Conservation (phyloP, 2,329 filamentous ascomycete genomes). For the Talaromyces sp. region DNA sequence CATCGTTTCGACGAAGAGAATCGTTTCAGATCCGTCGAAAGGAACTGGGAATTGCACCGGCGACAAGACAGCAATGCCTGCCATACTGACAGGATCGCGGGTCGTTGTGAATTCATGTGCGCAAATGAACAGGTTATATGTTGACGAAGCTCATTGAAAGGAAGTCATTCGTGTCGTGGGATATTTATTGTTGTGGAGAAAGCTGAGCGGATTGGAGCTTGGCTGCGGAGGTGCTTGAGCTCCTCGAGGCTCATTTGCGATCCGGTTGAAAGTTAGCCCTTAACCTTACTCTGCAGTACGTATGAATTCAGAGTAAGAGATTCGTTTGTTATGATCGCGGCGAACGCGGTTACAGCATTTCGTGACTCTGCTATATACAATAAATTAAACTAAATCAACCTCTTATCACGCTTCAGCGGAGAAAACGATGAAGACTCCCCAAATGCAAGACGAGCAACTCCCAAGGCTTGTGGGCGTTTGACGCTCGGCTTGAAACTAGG, state of each 20-base stretch:
- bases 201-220: conserved; percentile 6
- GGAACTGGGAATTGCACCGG: neutral
- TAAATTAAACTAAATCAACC: conserved; percentile 30
- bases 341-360: neutral
- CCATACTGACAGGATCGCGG: conserved; percentile 4
- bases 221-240: conserved; percentile 1
- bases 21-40: conserved; percentile 20
- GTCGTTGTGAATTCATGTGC: conserved; percentile 3
- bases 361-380: neutral
- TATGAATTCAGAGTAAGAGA: neutral
- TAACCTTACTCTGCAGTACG: neutral
- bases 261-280: neutral
- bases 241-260: neutral
- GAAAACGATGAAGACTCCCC: conserved; percentile 60
- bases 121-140: neutral
- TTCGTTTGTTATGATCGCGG: neutral
- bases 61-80: conserved; percentile 26
- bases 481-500: conserved; percentile 22
- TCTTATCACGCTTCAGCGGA: conserved; percentile 66
- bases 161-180: neutral
- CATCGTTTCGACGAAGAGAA: conserved; percentile 67
- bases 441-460: conserved; percentile 30
- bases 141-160: neutral
- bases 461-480: conserved; percentile 20
- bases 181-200: neutral